These are phyloP conservation scores for Phaffomyces thermotolerans DNA, from an alignment of 805 yeast species.

Conservation along the genomic window DNA sequence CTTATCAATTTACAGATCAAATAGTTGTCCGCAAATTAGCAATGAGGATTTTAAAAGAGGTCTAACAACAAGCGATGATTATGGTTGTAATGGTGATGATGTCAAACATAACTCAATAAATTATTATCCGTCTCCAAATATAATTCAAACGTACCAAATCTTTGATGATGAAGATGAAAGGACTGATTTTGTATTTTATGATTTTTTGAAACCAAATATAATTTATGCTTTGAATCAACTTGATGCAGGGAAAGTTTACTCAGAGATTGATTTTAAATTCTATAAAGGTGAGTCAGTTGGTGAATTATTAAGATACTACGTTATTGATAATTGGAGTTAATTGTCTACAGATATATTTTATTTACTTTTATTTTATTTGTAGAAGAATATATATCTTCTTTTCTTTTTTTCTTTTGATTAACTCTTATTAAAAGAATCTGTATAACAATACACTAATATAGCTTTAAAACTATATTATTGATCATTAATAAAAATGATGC, in stretches of 20 bases:
- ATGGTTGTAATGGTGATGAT: conserved; percentile 85
- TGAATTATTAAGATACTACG: conserved; percentile 35
- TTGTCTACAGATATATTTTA: neutral
- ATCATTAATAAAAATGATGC: conserved; percentile 22
- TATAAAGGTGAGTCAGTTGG: conserved; percentile 40
- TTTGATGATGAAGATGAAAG: conserved; percentile 17
- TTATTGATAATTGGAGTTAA: conserved; percentile 27
- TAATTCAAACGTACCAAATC: conserved; percentile 47
- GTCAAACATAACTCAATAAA: conserved; percentile 55
- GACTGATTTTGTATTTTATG: conserved; percentile 73
- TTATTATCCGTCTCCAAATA: conserved; percentile 68
- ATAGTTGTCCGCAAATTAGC: conserved; percentile 11
- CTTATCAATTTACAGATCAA: conserved; percentile 1
- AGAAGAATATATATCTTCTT: neutral
- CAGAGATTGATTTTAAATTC: conserved; percentile 29
- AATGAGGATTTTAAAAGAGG: conserved; percentile 45
- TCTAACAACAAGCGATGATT: conserved; percentile 76
- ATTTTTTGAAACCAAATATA: conserved; percentile 56
- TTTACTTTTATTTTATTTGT: conserved; percentile 11
- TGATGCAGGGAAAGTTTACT: conserved; percentile 23
- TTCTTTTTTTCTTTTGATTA: neutral
- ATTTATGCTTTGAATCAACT: conserved; percentile 35
- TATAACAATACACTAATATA: conserved; percentile 18
- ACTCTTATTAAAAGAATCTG: conserved; percentile 7
- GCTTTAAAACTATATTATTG: conserved; percentile 4